Conservation (phyloP, 352 stramenopile genomes). For the Globisporangium ultimum region DNA sequence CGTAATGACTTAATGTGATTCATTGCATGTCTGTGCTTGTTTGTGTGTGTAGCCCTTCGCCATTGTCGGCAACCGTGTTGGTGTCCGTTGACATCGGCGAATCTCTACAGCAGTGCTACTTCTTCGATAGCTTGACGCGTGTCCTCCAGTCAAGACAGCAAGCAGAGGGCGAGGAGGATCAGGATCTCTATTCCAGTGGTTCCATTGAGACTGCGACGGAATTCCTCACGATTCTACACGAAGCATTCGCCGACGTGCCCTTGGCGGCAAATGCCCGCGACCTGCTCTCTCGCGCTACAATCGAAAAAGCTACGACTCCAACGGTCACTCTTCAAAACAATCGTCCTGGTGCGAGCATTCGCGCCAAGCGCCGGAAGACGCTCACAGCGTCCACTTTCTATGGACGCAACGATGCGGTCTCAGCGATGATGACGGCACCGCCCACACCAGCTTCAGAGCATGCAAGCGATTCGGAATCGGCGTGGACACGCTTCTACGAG, state of each 20-base stretch:
- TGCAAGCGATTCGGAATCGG: background rate
- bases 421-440: background rate
- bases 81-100: conserved; percentile 40
- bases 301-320: background rate
- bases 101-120: conserved; percentile 46
- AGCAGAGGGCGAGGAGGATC: too few relatives aligned
- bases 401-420: background rate
- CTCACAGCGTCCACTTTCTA: conserved; percentile 14
- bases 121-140: conserved; percentile 32
- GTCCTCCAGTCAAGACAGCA: too few relatives aligned
- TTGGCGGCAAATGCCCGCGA: conserved; percentile 36
- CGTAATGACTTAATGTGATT: background rate
- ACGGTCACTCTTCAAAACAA: background rate
- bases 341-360: background rate
- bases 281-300: conserved; percentile 19
- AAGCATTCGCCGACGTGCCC: conserved; percentile 38
- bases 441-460: background rate
- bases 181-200: too few relatives aligned
- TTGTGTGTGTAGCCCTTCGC: conserved; percentile 33
- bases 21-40: background rate
- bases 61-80: conserved; percentile 47
- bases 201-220: conserved; percentile 20
- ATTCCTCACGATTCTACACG: conserved; percentile 40
- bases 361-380: conserved; percentile 7
- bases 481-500: conserved; percentile 58